phyloP scores from a whole-genome alignment of 768 basidiomycete species.

The Porpolomopsis calyptriformis region DNA sequence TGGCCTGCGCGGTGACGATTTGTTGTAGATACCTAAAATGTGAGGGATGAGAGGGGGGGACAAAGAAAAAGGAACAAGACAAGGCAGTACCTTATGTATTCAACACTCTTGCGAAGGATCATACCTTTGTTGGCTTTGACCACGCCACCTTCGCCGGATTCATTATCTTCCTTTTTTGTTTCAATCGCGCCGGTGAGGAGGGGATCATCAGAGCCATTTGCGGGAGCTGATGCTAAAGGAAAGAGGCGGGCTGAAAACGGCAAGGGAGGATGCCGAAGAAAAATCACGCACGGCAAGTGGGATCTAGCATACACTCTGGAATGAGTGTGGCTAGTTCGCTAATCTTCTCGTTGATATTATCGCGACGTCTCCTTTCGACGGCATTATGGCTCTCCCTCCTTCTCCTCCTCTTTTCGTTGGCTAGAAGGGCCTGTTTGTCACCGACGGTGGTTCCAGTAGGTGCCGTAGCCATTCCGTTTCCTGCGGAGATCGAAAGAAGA shows the following conservation, averaged over 20 bases:
- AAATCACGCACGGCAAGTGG: conserved; percentile 23
- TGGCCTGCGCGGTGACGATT: conserved; percentile 70
- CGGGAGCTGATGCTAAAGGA: neutral
- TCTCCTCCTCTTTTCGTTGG: conserved; percentile 74
- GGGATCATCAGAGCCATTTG: conserved; percentile 2
- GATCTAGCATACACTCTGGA: conserved; percentile 75
- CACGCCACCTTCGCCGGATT: conserved; percentile 27
- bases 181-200: conserved; percentile 5
- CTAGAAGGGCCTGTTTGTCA: conserved; percentile 48
- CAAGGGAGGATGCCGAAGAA: conserved; percentile 3
- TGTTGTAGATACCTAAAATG: conserved; percentile 77
- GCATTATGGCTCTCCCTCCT: conserved; percentile 86
- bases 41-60: neutral
- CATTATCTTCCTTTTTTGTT: conserved; percentile 14
- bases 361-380: conserved; percentile 75
- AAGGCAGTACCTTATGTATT: conserved; percentile 43
- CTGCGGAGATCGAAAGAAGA: neutral
- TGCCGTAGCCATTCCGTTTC: neutral
- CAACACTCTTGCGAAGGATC: conserved; percentile 77
- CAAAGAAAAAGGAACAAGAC: neutral
- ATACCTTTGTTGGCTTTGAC: conserved; percentile 94
- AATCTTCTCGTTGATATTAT: conserved; percentile 96
- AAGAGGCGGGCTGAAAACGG: neutral
- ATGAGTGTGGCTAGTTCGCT: conserved; percentile 81
- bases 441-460: neutral